Percentiles rank a stretch among this genome's conserved stretches.
Conservation (phyloP, 2,329 filamentous ascomycete genomes). For the Stemphylium beticola region DNA sequence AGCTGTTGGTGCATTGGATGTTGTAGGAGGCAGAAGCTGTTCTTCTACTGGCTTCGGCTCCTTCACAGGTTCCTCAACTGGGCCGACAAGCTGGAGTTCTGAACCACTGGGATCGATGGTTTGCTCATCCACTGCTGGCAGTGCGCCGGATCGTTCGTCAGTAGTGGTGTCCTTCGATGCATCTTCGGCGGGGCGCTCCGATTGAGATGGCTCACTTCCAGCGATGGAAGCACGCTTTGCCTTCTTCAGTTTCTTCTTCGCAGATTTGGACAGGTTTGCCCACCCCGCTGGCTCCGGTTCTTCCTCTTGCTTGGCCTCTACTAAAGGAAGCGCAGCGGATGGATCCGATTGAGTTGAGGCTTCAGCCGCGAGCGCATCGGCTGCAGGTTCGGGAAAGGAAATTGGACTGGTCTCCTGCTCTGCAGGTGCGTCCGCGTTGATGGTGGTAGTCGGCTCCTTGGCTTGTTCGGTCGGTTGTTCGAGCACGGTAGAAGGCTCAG, state of each 20-base stretch:
- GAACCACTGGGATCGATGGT: background rate
- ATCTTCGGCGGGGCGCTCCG: slow-evolving; percentile 16
- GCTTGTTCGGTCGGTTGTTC: background rate
- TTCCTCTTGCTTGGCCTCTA: slow-evolving; percentile 1
- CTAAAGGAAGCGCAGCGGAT: background rate
- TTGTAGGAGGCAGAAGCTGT: background rate
- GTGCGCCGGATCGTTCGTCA: slow-evolving; percentile 3
- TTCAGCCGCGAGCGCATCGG: background rate
- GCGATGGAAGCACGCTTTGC: slow-evolving; percentile 29
- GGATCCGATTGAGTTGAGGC: background rate
- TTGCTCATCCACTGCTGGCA: background rate
- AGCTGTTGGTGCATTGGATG: slow-evolving; percentile 1
- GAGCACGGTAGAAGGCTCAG: background rate
- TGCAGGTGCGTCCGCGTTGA: background rate
- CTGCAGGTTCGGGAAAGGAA: background rate
- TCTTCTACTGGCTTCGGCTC: slow-evolving; percentile 8
- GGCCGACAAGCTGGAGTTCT: background rate
- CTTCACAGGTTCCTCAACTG: background rate
- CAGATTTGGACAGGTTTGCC: slow-evolving; percentile 31
- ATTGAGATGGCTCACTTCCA: slow-evolving; percentile 18
- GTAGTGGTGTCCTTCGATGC: slow-evolving; percentile 3
- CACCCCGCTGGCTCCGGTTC: slow-evolving; percentile 17
- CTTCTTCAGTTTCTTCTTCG: slow-evolving; percentile 41
- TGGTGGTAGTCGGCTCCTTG: background rate
- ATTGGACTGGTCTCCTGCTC: background rate